phyloP scores from a whole-genome alignment of 192 early-diverging fungal species.

The Coemansia sp. region DNA sequence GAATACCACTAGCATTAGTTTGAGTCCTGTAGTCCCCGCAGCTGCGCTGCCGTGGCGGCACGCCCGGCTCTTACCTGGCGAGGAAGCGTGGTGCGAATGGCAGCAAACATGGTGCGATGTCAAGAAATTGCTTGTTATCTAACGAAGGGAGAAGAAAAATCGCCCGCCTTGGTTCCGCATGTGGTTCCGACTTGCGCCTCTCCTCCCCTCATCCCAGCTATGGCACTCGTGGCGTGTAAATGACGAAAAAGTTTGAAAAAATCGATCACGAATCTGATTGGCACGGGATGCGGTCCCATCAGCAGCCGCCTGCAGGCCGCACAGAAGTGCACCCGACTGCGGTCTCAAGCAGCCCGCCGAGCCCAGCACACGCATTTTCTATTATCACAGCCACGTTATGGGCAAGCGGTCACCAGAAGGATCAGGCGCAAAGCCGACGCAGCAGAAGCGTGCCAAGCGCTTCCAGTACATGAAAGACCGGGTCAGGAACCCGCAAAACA shows the following conservation, averaged over 20 bases:
- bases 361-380: too few relatives aligned
- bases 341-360: too few relatives aligned
- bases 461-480: slow-evolving; percentile 36
- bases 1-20: too few relatives aligned
- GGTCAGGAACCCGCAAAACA: slow-evolving; percentile 37
- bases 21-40: background rate
- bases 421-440: slow-evolving; percentile 13
- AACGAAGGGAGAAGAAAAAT: background rate
- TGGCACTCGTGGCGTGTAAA: too few relatives aligned
- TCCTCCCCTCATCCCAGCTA: background rate
- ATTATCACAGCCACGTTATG: too few relatives aligned
- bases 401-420: slow-evolving; percentile 26
- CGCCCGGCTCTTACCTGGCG: slow-evolving; percentile 25
- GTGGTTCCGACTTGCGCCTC: too few relatives aligned
- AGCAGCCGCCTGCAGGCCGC: background rate
- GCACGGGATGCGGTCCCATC: slow-evolving; percentile 5
- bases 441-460: slow-evolving; percentile 45
- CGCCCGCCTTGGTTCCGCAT: background rate
- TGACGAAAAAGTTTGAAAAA: too few relatives aligned
- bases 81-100: slow-evolving; percentile 29
- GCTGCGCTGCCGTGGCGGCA: background rate
- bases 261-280: too few relatives aligned
- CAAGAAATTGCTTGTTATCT: background rate
- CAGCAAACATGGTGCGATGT: slow-evolving; percentile 29
- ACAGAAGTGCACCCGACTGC: background rate